Evolutionary conservation across 2,329 filamentous ascomycete genomes (phyloP), one percentile per base, ranked within the genome.

Genomic region (Verticillium albo-atrum): DNA sequence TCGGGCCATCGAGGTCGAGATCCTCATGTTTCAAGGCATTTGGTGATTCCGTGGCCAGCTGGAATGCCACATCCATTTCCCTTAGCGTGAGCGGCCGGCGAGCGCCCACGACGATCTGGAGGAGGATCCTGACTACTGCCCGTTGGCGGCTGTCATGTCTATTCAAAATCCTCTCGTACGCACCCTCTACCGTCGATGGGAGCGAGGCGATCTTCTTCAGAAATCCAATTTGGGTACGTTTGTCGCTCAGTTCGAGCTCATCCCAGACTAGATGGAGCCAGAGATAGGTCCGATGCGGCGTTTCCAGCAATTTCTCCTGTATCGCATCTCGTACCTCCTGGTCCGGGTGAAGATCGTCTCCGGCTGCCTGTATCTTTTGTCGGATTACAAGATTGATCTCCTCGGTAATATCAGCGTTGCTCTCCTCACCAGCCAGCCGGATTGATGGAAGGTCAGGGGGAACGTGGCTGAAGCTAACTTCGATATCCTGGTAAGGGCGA

Each of bases 31-130:
- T 3, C 5, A 17, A 20, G 15, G 57, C 34, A 50, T 27, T 20
- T 17, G 32, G 23, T 12, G 30, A 32, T 20, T 54, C 51, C n/a
- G 27, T 55, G 26, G 51, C 57, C 32, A 58, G 35, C 20, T 58
- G 35, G 51, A 54, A 55, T 9, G 57, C 57, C 52, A 58, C 57
- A 54, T 56, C 51, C 57, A 61, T 60, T 42, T 63, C 62, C n/a
- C 3, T 3, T 2, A 63, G 28, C 4, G 42, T 62, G 1, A 63
- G 62, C 7, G 60, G 62, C 27, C 60, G 55, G n/a, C 34, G 52
- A 37, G 62, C 62, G 14, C 58, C 60, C n/a, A 62, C 55, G n/a
- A 63, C 37, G n/a, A 63, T 61, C 7, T 61, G 56, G 17, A 63
- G 58, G 9, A 63, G 53, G 7, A 7, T 54, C 15, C 32, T n/a